A percentile compares a stretch with the other conserved stretches of the same genome.
Evolutionary conservation across 1,284 basidiomycete species (phyloP).

Genomic region (Sanghuangporus weigelae): DNA sequence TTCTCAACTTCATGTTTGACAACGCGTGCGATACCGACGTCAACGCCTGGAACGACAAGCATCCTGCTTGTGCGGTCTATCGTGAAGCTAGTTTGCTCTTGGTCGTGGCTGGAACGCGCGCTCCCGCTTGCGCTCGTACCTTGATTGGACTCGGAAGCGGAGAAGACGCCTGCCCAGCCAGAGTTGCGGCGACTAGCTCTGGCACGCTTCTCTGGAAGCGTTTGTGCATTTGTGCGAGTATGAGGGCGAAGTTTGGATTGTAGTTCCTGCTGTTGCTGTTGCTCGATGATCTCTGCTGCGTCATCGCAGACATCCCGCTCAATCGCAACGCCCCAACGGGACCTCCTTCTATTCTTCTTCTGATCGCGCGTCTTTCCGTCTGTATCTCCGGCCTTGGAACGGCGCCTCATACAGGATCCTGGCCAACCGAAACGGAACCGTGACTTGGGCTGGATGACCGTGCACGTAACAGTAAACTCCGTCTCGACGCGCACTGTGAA

Average conservation of each 20-base stretch:
- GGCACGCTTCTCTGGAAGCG: background rate
- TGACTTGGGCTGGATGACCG: conserved; percentile 3
- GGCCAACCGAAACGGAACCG: background rate
- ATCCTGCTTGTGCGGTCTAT: background rate
- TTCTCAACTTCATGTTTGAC: conserved; percentile 1
- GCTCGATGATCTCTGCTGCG: background rate
- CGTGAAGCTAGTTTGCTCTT: background rate
- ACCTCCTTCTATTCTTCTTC: background rate
- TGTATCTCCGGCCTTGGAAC: background rate
- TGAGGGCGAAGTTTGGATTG: no score
- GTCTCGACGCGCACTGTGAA: conserved; percentile 5
- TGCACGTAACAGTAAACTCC: conserved; percentile 6
- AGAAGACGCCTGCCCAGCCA: conserved; percentile 1
- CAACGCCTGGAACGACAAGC: conserved; percentile 4
- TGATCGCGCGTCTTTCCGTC: background rate
- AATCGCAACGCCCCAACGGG: background rate
- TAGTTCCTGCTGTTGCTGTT: background rate
- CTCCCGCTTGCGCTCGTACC: background rate
- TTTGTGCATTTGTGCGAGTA: background rate
- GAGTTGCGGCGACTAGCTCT: background rate
- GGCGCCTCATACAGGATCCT: background rate
- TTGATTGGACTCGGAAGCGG: background rate
- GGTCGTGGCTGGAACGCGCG: background rate
- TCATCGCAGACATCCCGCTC: background rate
- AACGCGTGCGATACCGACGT: conserved; percentile 2